Evolutionary conservation across 2,329 filamentous ascomycete genomes (phyloP).

Genomic region (Ceratocystis cubensis): DNA sequence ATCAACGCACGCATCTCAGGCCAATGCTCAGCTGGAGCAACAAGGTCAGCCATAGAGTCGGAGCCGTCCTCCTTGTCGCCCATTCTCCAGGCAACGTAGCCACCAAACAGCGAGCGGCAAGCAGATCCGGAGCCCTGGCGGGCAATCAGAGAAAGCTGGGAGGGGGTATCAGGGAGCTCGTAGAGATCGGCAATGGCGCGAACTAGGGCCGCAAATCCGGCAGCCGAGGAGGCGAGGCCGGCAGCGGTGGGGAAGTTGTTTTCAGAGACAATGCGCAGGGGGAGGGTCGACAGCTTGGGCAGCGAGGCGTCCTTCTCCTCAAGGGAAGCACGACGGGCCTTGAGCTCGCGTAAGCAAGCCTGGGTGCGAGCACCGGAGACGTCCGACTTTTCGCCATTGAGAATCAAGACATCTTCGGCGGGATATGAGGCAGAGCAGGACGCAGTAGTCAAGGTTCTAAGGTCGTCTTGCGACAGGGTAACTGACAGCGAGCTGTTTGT

Average conservation of each 20-base stretch:
- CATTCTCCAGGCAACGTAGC: slow-evolving; percentile 90
- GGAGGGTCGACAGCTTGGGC: slow-evolving; percentile 66
- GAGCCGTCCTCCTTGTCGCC: slow-evolving; percentile 63
- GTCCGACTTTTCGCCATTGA: slow-evolving; percentile 75
- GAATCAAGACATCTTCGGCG: slow-evolving; percentile 56
- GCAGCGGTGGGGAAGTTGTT: slow-evolving; percentile 99
- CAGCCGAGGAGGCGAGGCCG: slow-evolving; percentile 63
- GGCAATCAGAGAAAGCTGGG: slow-evolving; percentile 77
- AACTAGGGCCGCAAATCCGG: slow-evolving; percentile 58
- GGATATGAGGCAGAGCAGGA: slow-evolving; percentile 67
- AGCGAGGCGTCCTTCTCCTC: slow-evolving; percentile 60
- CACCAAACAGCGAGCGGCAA: slow-evolving; percentile 84
- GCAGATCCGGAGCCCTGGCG: slow-evolving; percentile 90
- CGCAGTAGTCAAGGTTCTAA: slow-evolving; percentile 91
- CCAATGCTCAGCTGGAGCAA: slow-evolving; percentile 85
- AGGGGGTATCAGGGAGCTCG: slow-evolving; percentile 64
- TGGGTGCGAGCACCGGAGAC: slow-evolving; percentile 83
- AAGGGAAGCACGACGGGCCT: slow-evolving; percentile 60
- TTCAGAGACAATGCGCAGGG: slow-evolving; percentile 78
- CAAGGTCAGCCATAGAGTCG: slow-evolving; percentile 78
- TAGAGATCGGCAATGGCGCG: slow-evolving; percentile 88
- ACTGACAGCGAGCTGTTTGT: slow-evolving; percentile 97
- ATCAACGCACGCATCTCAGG: slow-evolving; percentile 87
- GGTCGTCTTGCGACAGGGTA: slow-evolving; percentile 83
- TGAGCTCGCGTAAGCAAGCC: slow-evolving; percentile 81